Base-by-base conservation (phyloP, 2,329 filamentous ascomycete species). In the Bipolaris oryzae region DNA sequence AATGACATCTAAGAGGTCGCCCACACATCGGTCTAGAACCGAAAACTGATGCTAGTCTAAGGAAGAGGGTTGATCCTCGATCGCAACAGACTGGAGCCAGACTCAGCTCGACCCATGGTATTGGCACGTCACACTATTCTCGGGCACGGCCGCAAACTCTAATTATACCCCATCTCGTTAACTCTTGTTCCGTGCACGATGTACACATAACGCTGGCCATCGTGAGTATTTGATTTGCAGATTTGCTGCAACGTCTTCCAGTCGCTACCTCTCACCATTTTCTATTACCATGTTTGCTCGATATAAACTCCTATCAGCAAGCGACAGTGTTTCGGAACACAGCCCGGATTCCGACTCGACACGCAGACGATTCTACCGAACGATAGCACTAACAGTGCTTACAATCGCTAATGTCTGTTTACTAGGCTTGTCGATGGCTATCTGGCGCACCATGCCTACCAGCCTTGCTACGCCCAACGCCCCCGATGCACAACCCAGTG, bases 281-380 rank as follows among this genome's bases (percentile, higher is more conserved):
- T 13, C n/a, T 38, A 31, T 42, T 38, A 50, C 28, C 31, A 54
- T 54, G 51, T 35, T 49, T 31, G 37, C 38, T 43, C 51, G 28
- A 13, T 54, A 54, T 37, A 50, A 49, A 38, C 45, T 37, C n/a
- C 10, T 54, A n/a, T 35, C 45, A 16, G 28, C 44, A 10, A 23
- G 23, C 21, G 35, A 54, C 7, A 46, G 13, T 2, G 20, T 38
- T 35, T 16, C 45, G 45, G 51, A 50, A 50, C 28, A 35, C 25
- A 25, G 16, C n/a, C 35, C 25, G 35, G 28, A 34, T 25, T 11
- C 35, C 28, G 15, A 9, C 44, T 39, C 35, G 10, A 28, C 18
- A 20, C 50, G 31, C 43, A 48, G 28, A 42, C 50, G 50, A 48
- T 31, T 15, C 25, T 53, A 48, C n/a, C 25, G 15, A 31, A 42